Conservation (phyloP, 306 rosid species). For the Albizia julibrissin region DNA sequence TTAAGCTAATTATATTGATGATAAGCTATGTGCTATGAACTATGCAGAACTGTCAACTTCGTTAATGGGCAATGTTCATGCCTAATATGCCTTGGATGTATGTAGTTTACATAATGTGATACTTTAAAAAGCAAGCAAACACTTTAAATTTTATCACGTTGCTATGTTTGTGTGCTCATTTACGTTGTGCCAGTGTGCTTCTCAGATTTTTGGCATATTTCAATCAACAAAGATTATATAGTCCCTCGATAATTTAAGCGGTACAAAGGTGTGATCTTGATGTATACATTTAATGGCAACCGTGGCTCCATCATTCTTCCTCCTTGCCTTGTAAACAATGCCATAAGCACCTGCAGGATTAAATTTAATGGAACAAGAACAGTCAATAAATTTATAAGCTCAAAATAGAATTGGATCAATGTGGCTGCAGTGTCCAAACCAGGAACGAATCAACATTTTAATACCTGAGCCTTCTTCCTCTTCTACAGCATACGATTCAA, state of each 20-base stretch:
- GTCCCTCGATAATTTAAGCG: neutral
- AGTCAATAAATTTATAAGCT: neutral
- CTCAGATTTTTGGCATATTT: neutral
- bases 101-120: neutral
- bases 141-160: neutral
- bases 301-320: conserved; percentile 40
- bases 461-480: conserved; percentile 66
- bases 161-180: neutral
- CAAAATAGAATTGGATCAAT: neutral
- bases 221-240: neutral
- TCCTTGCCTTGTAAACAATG: conserved; percentile 53
- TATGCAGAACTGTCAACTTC: neutral
- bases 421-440: neutral
- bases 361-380: neutral
- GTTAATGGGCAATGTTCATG: neutral
- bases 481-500: conserved; percentile 43
- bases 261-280: neutral
- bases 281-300: conserved; percentile 57
- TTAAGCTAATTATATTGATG: neutral
- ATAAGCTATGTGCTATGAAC: neutral
- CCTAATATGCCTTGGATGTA: neutral
- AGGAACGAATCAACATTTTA: neutral
- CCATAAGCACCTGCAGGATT: conserved; percentile 60
- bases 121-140: neutral
- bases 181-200: neutral